A percentile compares a stretch with the other conserved stretches of the same genome.
Conservation (phyloP, 2,329 filamentous ascomycete species). For the Xylariaceae sp. region DNA sequence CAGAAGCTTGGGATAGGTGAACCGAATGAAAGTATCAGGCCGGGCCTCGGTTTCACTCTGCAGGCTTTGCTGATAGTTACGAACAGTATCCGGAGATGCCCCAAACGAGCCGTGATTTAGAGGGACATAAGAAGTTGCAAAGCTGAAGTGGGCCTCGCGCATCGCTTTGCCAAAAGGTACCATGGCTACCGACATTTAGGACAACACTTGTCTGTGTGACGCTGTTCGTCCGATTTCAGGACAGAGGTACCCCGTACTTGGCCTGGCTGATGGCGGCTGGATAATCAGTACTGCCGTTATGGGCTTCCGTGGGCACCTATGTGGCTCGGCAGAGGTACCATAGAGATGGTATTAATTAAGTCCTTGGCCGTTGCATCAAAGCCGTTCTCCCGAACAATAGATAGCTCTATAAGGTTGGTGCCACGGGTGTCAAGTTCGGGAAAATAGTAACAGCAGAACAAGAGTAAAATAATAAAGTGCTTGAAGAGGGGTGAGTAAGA, state of each 20-base stretch:
- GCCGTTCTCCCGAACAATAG: background rate
- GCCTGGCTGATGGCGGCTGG: background rate
- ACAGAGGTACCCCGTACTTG: background rate
- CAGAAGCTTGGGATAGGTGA: slow-evolving; percentile 61
- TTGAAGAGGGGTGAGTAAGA: background rate
- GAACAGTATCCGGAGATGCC: slow-evolving; percentile 64
- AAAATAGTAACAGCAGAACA: background rate
- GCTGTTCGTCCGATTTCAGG: slow-evolving; percentile 1
- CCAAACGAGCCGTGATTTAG: slow-evolving; percentile 68
- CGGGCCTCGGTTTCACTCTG: slow-evolving; percentile 64
- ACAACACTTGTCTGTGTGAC: background rate
- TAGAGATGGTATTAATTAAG: background rate
- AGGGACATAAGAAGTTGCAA: slow-evolving; percentile 42
- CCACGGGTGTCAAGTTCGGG: background rate
- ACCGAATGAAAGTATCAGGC: slow-evolving; percentile 72
- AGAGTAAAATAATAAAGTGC: background rate
- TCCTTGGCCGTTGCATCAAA: background rate
- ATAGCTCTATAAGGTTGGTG: too few species aligned
- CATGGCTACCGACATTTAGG: slow-evolving; percentile 12
- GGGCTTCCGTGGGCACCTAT: background rate
- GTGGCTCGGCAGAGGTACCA: background rate
- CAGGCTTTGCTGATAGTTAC: slow-evolving; percentile 57
- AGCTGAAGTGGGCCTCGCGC: slow-evolving; percentile 43
- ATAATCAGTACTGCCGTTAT: slow-evolving; percentile 7
- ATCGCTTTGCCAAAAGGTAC: slow-evolving; percentile 39